Percentiles rank a stretch among this genome's conserved stretches.
Conservation (phyloP, 2,329 filamentous ascomycete genomes). For the Ceratocystis lukuohia region DNA sequence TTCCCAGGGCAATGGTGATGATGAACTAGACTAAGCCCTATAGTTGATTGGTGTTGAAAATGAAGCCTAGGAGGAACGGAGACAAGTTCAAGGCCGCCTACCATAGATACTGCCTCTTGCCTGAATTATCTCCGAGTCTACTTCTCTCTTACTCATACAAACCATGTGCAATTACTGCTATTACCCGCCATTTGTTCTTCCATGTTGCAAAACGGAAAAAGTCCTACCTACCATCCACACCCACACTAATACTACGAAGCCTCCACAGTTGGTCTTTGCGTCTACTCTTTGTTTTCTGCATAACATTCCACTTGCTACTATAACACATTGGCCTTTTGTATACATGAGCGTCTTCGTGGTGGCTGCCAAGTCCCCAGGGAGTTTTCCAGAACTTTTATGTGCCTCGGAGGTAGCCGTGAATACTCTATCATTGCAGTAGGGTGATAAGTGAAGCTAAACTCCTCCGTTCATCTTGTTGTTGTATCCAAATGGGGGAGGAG, state of each 20-base stretch:
- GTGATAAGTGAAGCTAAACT: too few species aligned
- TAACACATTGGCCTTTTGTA: not conserved
- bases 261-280: not conserved
- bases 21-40: not conserved
- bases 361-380: not conserved
- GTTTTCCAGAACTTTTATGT: not conserved
- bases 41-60: not conserved
- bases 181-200: not conserved
- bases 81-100: not conserved
- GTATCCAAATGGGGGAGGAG: too few species aligned
- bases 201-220: too few species aligned
- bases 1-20: not conserved
- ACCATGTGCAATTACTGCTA: not conserved
- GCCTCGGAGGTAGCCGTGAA: slow-evolving; percentile 1
- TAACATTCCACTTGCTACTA: not conserved
- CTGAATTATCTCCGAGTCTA: not conserved
- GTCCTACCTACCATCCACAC: not conserved
- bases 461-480: too few species aligned
- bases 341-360: not conserved
- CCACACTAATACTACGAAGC: not conserved
- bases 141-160: not conserved
- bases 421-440: not conserved
- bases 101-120: not conserved
- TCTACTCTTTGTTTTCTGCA: not conserved
- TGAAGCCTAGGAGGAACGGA: not conserved